These are phyloP conservation scores for Curvularia verruculosa DNA, from an alignment of 2,329 filamentous ascomycete genomes.

Conservation along the genomic window DNA sequence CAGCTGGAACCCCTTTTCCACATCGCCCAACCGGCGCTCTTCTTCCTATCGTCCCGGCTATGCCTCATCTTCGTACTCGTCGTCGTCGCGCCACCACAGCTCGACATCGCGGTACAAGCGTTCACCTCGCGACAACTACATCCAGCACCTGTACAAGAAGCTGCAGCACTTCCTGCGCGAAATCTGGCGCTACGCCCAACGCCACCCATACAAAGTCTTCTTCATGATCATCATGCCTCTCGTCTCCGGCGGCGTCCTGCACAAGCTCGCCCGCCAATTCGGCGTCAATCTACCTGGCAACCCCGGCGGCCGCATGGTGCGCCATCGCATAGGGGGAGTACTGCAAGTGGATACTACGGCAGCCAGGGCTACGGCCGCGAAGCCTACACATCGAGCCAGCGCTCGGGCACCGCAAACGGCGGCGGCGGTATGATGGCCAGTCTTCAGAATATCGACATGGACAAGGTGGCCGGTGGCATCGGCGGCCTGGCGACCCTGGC, in stretches of 20 bases:
- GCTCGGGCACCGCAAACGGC: constrained; percentile 17
- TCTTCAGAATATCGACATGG: constrained; percentile 38
- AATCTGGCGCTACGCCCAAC: constrained; percentile 79
- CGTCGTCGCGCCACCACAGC: constrained; percentile 49
- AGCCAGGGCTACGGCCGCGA: constrained; percentile 52
- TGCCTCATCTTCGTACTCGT: constrained; percentile 38
- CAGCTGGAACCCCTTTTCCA: constrained; percentile 43
- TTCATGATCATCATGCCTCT: constrained; percentile 89
- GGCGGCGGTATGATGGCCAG: constrained; percentile 37
- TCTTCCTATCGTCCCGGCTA: constrained; percentile 39
- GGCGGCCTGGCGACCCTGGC: constrained; percentile 57
- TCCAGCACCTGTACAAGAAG: constrained; percentile 74
- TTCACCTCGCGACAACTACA: constrained; percentile 75
- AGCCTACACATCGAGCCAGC: constrained; percentile 27
- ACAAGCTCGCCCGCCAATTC: constrained; percentile 77
- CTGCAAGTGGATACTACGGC: constrained; percentile 52
- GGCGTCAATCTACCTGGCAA: constrained; percentile 74
- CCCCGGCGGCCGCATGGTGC: not conserved
- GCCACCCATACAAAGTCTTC: constrained; percentile 86
- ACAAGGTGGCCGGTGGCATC: constrained; percentile 46
- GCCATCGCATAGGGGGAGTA: constrained; percentile 31
- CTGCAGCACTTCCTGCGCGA: constrained; percentile 81
- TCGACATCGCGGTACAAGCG: constrained; percentile 79
- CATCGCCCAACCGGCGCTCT: constrained; percentile 27
- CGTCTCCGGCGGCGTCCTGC: constrained; percentile 80